Conservation (phyloP, 2,329 filamentous ascomycete species). For the Immersiporthe knoxdaviesiana region DNA sequence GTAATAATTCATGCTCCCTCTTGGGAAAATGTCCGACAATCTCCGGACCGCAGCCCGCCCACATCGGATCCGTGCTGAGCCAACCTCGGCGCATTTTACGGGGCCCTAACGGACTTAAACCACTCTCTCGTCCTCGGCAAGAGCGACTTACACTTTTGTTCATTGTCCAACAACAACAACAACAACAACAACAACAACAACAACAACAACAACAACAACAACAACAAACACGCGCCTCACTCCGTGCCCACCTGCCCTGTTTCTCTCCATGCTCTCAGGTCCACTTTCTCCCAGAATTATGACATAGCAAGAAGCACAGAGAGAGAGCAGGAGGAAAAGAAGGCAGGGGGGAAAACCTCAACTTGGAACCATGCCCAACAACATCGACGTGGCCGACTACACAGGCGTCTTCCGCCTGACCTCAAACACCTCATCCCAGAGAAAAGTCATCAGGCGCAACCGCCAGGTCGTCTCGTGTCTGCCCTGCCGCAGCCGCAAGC, state of each 20-base stretch:
- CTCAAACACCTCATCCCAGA: slow-evolving; percentile 36
- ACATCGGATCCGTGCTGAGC: not conserved
- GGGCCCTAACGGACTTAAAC: not conserved
- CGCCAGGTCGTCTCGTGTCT: slow-evolving; percentile 47
- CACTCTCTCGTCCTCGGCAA: not conserved
- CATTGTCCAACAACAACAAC: not conserved
- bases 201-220: too few species aligned
- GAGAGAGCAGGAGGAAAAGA: not conserved
- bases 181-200: too few species aligned
- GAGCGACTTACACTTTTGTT: not conserved
- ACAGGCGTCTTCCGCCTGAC: slow-evolving; percentile 45
- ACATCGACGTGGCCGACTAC: slow-evolving; percentile 29
- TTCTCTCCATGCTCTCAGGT: too few species aligned
- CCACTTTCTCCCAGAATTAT: too few species aligned
- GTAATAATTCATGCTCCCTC: not conserved
- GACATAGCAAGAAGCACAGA: too few species aligned
- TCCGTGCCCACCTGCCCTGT: too few species aligned
- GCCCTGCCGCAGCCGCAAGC: slow-evolving; percentile 47
- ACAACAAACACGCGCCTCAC: too few species aligned
- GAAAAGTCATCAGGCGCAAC: slow-evolving; percentile 42
- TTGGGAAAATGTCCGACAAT: not conserved
- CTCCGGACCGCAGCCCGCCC: not conserved
- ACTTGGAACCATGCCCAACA: slow-evolving; percentile 27
- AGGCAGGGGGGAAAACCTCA: not conserved
- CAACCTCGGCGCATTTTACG: slow-evolving; percentile 3